Percentiles rank a stretch among this genome's conserved stretches.
Evolutionary conservation across 805 yeast species (phyloP).

Genomic region (Kodamaea jinghongensis): DNA sequence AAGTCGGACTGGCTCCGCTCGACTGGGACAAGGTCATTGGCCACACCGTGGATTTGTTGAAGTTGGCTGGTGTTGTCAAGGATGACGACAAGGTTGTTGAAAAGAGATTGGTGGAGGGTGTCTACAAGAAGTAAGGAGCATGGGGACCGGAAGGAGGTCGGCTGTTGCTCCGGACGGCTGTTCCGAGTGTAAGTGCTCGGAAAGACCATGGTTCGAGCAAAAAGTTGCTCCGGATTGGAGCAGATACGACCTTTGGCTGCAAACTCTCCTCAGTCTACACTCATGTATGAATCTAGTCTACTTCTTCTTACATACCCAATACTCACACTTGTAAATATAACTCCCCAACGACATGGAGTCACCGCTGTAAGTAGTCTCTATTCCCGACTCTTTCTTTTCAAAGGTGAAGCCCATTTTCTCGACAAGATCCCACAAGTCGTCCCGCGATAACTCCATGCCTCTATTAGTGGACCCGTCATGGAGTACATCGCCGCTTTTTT

Average conservation of each 20-base stretch:
- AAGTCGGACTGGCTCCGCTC: slow-evolving; percentile 34
- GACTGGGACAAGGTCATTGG: slow-evolving; percentile 50
- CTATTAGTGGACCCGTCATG: slow-evolving; percentile 17
- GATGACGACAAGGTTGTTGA: slow-evolving; percentile 26
- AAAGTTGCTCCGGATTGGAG: too few species aligned
- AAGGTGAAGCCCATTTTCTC: slow-evolving; percentile 51
- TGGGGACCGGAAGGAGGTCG: too few species aligned
- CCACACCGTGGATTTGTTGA: slow-evolving; percentile 56
- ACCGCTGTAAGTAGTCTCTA: slow-evolving; percentile 52
- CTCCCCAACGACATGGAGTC: slow-evolving; percentile 51
- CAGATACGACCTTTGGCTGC: too few species aligned
- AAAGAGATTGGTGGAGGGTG: slow-evolving; percentile 21
- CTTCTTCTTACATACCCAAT: slow-evolving; percentile 56
- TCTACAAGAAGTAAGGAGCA: slow-evolving; percentile 2
- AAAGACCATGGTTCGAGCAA: too few species aligned
- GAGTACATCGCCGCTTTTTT: slow-evolving; percentile 40
- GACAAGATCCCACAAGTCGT: slow-evolving; percentile 50
- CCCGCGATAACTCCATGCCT: slow-evolving; percentile 60
- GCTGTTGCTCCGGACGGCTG: too few species aligned
- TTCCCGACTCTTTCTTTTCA: slow-evolving; percentile 38
- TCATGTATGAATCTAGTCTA: too few species aligned
- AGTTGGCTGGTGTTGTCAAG: slow-evolving; percentile 59
- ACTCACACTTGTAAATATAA: slow-evolving; percentile 61
- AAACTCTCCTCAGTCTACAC: too few species aligned
- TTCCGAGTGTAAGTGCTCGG: too few species aligned